Evolutionary conservation across 1,139 yeast species (phyloP), one percentile per base, ranked within the genome.

Genomic region (Keqinozyma sinolaborantium): DNA sequence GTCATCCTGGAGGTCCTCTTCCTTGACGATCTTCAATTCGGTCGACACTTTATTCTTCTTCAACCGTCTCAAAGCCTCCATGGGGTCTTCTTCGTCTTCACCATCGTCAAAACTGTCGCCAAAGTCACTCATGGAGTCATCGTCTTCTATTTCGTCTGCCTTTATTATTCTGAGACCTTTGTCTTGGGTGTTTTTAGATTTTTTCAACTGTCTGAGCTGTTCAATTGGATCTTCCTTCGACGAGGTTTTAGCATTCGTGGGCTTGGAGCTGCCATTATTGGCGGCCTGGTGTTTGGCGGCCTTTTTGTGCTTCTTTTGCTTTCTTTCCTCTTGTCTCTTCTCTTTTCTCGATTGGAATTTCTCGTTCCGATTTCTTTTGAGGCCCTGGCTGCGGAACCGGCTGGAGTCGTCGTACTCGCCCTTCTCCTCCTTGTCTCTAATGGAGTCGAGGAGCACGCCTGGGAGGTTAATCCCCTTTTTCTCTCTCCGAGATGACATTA

Each of bases 371-470:
- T 62, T 60, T 26, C 51, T 46, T 20, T 47, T 46, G 24, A 37
- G 34, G 12, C 40, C 45, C 32, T 48, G 50, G 24, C 67, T 45
- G 14, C 47, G 36, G 37, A 43, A 61, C 32, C 64, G 40, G 5
- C 44, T 38, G 33, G 61, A 66, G 33, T 68, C 72, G 14, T 58
- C 31, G 35, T 71, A 70, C 13, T 51, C 65, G 28, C 76, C 73
- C 20, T 51, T 56, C 11, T 64, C 70, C 14, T 68, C 75, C 13
- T 54, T 61, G 15, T 53, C 58, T 38, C 74, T 68, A 39, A 85
- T 70, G 50, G 79, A 81, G 41, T 84, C 92, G 31, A 85, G 53
- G 24, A 86, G 53, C 12, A 64, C 58, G 2, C 83, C 84, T 0
- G 95, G 95, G 16, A 85, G 62, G 38, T 79, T 69, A 30, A 83